Evolutionary conservation across 1,139 yeast species (phyloP), one percentile per base, ranked within the genome.

Genomic region (Magnusiomyces sp.): DNA sequence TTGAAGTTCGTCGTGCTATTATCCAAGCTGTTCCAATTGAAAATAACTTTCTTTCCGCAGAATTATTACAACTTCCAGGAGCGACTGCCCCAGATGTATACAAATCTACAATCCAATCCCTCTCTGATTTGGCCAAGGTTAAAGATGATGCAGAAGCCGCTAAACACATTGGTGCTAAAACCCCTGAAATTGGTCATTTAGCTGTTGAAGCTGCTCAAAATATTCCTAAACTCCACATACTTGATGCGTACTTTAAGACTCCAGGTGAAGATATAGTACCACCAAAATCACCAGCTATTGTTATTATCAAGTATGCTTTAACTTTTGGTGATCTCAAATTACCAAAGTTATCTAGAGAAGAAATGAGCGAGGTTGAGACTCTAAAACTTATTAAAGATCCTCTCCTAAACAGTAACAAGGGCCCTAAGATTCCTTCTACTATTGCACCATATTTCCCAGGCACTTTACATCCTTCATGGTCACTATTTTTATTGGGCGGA

Each of bases 221-320:
- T 48, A 78, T 88, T 41, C 97, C 97, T 41, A 70, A 73, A 44
- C 69, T 92, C 52, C 80, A 85, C 59, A 71, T 90, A 19, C 58
- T 89, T 42, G 79, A 79, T 49, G 82, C 95, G 44, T 79, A 77
- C 52, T 88, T 90, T 68, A 76, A 79, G 56, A 96, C 90, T 42
- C 95, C 96, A 2, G 98, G 97, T 38, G 97, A 90, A 70, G 67
- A 71, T 29, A 71, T 73, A 36, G 84, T 92, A 11, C 78, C 95
- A 2, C 95, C 97, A 36, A 66, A 71, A 45, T 79, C 97, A 1
- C 78, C 76, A 53, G 80, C 88, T 10, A 90, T 87, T 64, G 71
- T 94, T 55, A 80, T 81, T 31, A 59, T 94, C 40, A 88, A 88
- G 65, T 83, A 86, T 55, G 69, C 87, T 45, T 33, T 19, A 3